phyloP scores from a whole-genome alignment of 2,329 filamentous ascomycete species.

The Teratosphaeria zuluensis region DNA sequence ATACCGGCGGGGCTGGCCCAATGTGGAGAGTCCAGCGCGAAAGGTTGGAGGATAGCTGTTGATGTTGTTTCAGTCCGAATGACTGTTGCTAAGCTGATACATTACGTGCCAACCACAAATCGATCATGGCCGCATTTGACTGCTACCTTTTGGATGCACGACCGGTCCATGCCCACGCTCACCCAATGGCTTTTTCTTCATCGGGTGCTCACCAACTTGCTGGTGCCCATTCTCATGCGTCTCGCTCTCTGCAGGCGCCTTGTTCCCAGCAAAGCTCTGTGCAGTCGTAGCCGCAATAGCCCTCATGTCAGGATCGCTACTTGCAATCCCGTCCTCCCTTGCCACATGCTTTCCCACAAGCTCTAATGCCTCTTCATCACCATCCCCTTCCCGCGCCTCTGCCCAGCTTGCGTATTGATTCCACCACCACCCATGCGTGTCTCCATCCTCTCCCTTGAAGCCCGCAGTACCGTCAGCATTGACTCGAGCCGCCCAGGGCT shows the following conservation, averaged over 20 bases:
- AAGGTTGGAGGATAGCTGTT: neutral
- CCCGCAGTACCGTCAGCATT: constrained; percentile 35
- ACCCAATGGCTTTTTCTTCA: constrained; percentile 3
- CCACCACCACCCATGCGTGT: constrained; percentile 47
- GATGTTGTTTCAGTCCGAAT: neutral
- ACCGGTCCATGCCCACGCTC: constrained; percentile 12
- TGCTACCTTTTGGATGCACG: constrained; percentile 3
- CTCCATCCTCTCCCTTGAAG: constrained; percentile 42
- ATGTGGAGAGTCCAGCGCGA: too few species aligned
- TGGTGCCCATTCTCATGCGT: neutral
- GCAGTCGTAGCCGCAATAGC: constrained; percentile 19
- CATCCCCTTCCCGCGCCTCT: constrained; percentile 26
- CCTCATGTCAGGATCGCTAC: constrained; percentile 18
- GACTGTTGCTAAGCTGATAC: neutral
- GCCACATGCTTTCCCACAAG: constrained; percentile 13
- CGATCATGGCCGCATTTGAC: neutral
- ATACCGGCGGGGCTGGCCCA: too few species aligned
- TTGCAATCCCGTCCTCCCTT: constrained; percentile 13
- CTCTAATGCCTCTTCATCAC: constrained; percentile 18
- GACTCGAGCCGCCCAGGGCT: constrained; percentile 42
- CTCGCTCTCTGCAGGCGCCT: neutral
- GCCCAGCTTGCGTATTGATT: constrained; percentile 35
- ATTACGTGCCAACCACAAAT: neutral
- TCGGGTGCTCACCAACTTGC: neutral
- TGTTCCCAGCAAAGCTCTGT: constrained; percentile 20